phyloP scores from a whole-genome alignment of 179 eudicot genomes.

The Spergularia azorica region DNA sequence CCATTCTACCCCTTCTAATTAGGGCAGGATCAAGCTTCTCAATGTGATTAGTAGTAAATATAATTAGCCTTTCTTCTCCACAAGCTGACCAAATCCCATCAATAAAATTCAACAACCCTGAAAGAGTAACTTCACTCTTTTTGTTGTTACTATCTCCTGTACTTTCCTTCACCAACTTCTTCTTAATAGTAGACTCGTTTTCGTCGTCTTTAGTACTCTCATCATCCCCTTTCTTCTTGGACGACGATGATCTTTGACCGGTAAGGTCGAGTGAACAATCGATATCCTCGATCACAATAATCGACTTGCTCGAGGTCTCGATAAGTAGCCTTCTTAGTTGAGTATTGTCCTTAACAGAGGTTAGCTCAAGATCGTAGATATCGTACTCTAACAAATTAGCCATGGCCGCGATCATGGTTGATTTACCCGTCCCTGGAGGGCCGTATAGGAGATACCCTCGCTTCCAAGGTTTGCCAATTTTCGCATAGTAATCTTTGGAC shows the following conservation, averaged over 20 bases:
- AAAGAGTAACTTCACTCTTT: slow-evolving; percentile 43
- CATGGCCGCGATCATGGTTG: slow-evolving; percentile 41
- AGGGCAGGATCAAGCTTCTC: slow-evolving; percentile 52
- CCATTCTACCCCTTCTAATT: slow-evolving; percentile 55
- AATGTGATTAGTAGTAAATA: slow-evolving; percentile 31
- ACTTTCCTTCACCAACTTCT: slow-evolving; percentile 20
- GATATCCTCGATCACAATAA: too few relatives aligned
- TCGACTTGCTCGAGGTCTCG: slow-evolving; percentile 32
- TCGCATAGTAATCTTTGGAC: slow-evolving; percentile 30
- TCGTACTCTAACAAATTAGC: slow-evolving; percentile 42
- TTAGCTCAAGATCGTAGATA: slow-evolving; percentile 39
- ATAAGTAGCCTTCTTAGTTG: too few relatives aligned
- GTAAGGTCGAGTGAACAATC: slow-evolving; percentile 51
- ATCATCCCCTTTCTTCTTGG: slow-evolving; percentile 20
- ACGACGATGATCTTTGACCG: slow-evolving; percentile 24
- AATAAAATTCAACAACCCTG: slow-evolving; percentile 21
- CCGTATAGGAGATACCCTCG: slow-evolving; percentile 17
- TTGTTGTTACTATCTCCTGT: background rate
- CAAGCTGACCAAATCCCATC: too few relatives aligned
- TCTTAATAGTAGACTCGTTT: background rate
- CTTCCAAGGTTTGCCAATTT: slow-evolving; percentile 36
- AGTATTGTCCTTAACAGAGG: slow-evolving; percentile 4
- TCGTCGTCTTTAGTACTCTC: background rate
- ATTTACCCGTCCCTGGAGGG: slow-evolving; percentile 38
- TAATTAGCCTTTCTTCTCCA: slow-evolving; percentile 13